Evolutionary conservation across 2,329 filamentous ascomycete genomes (phyloP).

Genomic region (Pseudocercospora fijiensis): DNA sequence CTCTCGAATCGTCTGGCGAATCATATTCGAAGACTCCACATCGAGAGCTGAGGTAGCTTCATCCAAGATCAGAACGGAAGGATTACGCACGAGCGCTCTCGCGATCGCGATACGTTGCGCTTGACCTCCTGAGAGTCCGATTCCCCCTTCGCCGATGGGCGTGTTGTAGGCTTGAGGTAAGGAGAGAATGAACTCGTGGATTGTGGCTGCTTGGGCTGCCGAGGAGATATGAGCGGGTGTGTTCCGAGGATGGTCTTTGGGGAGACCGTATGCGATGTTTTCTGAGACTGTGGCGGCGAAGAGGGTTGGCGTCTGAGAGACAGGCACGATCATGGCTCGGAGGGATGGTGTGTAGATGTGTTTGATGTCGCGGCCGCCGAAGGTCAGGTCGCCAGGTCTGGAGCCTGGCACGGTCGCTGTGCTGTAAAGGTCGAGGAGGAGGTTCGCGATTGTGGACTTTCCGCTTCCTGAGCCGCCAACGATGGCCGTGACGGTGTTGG

Average conservation of each 20-base stretch:
- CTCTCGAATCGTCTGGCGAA: constrained; percentile 61
- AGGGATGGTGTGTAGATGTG: constrained; percentile 61
- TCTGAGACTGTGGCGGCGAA: constrained; percentile 75
- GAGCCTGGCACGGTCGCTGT: constrained; percentile 49
- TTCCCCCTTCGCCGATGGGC: constrained; percentile 71
- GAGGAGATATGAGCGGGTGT: constrained; percentile 48
- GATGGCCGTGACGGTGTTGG: constrained; percentile 69
- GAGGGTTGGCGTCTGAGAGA: constrained; percentile 69
- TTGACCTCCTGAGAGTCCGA: constrained; percentile 75
- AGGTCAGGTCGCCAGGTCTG: constrained; percentile 52
- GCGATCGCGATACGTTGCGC: constrained; percentile 79
- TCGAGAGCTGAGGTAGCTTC: constrained; percentile 85
- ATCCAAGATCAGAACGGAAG: constrained; percentile 74
- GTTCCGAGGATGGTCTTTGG: constrained; percentile 54
- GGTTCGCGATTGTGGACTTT: constrained; percentile 77
- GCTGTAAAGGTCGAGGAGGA: constrained; percentile 75
- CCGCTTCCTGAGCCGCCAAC: constrained; percentile 86
- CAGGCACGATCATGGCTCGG: constrained; percentile 63
- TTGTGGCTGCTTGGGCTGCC: constrained; percentile 58
- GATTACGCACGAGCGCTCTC: constrained; percentile 69
- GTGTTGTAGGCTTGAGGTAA: constrained; percentile 73
- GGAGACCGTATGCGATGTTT: constrained; percentile 80
- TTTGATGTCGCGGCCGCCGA: constrained; percentile 58
- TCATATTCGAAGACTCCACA: constrained; percentile 60
- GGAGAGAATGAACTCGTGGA: constrained; percentile 73